Base-by-base conservation (phyloP, 495 filamentous ascomycete genomes). In the Aspergillus saccharolyticus region DNA sequence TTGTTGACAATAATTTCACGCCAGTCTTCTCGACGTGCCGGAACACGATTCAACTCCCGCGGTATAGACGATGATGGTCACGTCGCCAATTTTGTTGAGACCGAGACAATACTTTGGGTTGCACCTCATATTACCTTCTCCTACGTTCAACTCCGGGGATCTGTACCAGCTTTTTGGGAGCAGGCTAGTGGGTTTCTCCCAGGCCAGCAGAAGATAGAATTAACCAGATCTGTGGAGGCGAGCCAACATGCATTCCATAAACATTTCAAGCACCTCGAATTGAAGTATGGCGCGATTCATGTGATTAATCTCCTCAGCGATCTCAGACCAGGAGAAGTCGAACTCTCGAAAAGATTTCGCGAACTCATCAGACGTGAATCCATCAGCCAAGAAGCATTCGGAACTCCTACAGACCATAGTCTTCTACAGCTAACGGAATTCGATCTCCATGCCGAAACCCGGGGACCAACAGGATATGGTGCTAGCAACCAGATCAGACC, bases 1-100 rank as follows among this genome's bases (percentile, higher is more conserved):
- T 82, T 81, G 42, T 74, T 98, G 56, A 96, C 92, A 4, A 75
- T 97, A 18, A 92, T 97, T 33, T 97, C 94, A 7, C 85, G 95
- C 17, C 77, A 97, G 52, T 96, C 92, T 8, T 97, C 94, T 66
- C 81, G 85, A 61, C 87, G 91, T 72, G 94, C 95, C 48, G 94
- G 94, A 15, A 98, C 94, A 19, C 81, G 94, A 56, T 98, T 97
- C 77, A 97, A 98, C 71, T 88, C 92, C 28, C 82, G 94, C 55
- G 94, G 94, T 43, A 96, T 97, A 58, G 94, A 98, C 65, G 94
- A 98, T 73, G 92, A 97, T 65, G 94, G 94, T 15, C 87, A 97
- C 67, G 95, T 96, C 17, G 91, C 95, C 39, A 97, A 97, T 67
- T 97, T 87, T 63, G 85, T 88, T n/a, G 84, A 87, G 62, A 84